Base-by-base conservation (phyloP, 805 yeast genomes). In the Spathaspora sp. region DNA sequence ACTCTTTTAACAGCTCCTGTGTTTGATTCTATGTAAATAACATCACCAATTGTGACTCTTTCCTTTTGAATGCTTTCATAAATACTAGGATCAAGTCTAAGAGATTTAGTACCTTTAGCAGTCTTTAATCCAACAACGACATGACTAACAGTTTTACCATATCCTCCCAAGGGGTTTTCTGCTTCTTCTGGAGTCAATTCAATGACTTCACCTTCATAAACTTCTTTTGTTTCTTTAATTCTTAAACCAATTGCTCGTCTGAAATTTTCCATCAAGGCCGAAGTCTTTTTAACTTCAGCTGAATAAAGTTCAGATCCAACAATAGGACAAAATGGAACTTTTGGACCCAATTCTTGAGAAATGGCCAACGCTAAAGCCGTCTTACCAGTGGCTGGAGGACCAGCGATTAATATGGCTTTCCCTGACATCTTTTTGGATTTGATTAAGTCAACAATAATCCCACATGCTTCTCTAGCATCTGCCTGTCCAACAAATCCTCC, bases 381-480 rank as follows among this genome's bases (percentile, higher is more conserved):
- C 68, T 94, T 94, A 65, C 99, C 99, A 5, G 98, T 93, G 0
- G 98, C 97, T 9, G 99, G 98, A 5, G 96, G 96, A 49, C 99
- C 99, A 0, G 99, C 98, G 50, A 94, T 78, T 54, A 94, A 72
- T 48, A 94, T 84, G n/a, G 97, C 98, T 64, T 93, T 88, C 28
- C 99, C 99, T 48, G 96, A 87, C 86, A 94, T 87, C 69, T 86
- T 89, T 62, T 89, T 90, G 31, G 89, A 85, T 70, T 91, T 92
- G 73, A 94, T 90, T 71, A 94, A 77, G 70, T 94, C 97, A 40
- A 93, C 96, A 56, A 94, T 81, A 50, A 94, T 86, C 57, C 99
- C 99, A 64, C 97, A 91, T 0, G 97, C 98, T 71, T 86, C 92
- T 68, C 94, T 77, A 17, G 94, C 94, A 51, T 75, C 78, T 31